Evolutionary conservation across 352 stramenopile genomes (phyloP), one percentile per base, ranked within the genome.

Genomic region (Phytopythium oedochilum): DNA sequence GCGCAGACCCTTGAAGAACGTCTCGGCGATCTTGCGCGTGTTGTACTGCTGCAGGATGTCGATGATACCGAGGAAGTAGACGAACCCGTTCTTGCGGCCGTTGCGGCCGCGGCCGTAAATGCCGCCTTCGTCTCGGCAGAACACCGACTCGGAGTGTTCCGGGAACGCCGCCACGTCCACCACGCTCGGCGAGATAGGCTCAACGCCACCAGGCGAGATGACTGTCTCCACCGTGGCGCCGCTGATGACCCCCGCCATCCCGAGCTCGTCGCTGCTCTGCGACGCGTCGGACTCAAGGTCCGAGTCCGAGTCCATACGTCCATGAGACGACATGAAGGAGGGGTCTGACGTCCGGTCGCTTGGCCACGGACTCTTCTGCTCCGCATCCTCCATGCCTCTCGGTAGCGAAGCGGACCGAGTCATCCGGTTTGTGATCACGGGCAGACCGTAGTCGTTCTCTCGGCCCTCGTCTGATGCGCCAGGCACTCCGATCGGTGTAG

Each of bases 41-140:
- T 97, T 98, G 72, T 97, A 98, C 62, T 96, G 85, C 73, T 97
- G 91, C 46, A 98, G 45, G 44, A 98, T 97, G 63, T 98, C 92
- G 55, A 98, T 98, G 39, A 98, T 78, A 25, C 92, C 89, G 42
- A 94, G 61, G 70, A 95, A 97, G 59, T 97, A 97, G 32, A 97
- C 76, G 18, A 79, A 86, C 4, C 82, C 82, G 59, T 88, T 92
- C 71, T 88, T 87, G 42, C 71, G 69, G 6, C 79, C 77, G 45
- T 76, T 53, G 17, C 68, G 69, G 25, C 86, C 76, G 38, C 78
- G 73, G 7, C 79, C 83, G 50, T 73, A 86, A 52, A 92, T 86
- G 26, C 83, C 83, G 29, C 83, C 83, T 20, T 88, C 70, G 46
- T 92, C 78, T 42, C 82, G 77, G 63, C 78, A 87, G 48, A 92